Percentiles rank a stretch among this genome's conserved stretches.
phyloP scores from a whole-genome alignment of 225 moss, liverwort and hornwort species.

The Bryoerythrophyllum caledonicum region DNA sequence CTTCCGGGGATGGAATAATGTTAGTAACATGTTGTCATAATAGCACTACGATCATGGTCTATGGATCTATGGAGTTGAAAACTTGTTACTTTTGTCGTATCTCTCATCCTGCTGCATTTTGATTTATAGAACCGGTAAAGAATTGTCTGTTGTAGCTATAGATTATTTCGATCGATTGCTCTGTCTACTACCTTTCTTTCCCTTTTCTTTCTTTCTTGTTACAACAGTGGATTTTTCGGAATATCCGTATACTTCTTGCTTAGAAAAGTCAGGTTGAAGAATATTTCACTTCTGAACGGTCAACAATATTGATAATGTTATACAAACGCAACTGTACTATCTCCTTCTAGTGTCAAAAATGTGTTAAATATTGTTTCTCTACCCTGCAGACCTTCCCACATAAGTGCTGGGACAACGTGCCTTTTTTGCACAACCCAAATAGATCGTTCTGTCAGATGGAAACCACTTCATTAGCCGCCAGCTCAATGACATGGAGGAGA shows the following conservation, averaged over 20 bases:
- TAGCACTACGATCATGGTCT: not conserved
- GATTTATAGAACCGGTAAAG: conserved; percentile 9
- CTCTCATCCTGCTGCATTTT: conserved; percentile 2
- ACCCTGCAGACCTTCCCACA: too few species aligned
- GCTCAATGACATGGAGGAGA: not conserved
- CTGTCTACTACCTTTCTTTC: too few species aligned
- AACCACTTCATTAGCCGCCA: not conserved
- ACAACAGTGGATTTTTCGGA: not conserved
- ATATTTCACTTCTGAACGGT: too few species aligned
- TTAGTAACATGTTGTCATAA: not conserved
- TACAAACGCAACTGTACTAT: too few species aligned
- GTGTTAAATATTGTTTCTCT: too few species aligned
- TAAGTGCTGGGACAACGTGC: not conserved
- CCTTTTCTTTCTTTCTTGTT: too few species aligned
- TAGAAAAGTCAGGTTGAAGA: too few species aligned
- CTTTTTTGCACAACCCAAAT: not conserved
- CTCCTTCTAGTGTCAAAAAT: too few species aligned
- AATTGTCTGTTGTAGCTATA: conserved; percentile 15
- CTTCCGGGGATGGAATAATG: conserved; percentile 9
- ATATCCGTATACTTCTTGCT: too few species aligned
- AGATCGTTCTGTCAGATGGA: not conserved
- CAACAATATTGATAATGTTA: too few species aligned
- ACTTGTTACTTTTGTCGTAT: conserved; percentile 2
- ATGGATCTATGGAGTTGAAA: conserved; percentile 18
- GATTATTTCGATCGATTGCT: too few species aligned